Evolutionary conservation across 139 green algal genomes (phyloP).

Genomic region (Medakamo hakoo): DNA sequence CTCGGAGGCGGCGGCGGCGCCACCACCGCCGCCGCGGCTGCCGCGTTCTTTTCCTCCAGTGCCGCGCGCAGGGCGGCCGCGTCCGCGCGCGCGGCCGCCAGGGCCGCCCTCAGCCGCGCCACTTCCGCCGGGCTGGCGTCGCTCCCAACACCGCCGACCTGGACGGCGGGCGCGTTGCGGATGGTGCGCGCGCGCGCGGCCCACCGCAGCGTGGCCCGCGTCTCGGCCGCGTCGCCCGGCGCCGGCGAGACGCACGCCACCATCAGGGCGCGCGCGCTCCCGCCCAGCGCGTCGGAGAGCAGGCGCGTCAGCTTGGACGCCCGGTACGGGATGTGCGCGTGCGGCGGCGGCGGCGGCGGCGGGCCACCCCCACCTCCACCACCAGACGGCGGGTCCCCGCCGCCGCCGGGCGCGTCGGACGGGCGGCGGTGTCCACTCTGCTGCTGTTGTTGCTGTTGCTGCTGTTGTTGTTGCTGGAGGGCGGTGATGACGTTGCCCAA

Average conservation of each 20-base stretch:
- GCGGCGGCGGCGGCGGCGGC: too few species aligned
- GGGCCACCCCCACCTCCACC: too few species aligned
- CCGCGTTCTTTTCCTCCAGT: too few species aligned
- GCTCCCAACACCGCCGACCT: not conserved
- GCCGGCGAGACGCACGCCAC: constrained; percentile 41
- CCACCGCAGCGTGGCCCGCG: not conserved
- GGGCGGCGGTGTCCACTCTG: too few species aligned
- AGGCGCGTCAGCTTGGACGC: constrained; percentile 96
- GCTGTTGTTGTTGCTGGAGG: too few species aligned
- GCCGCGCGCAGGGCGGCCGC: too few species aligned
- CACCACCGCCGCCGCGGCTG: too few species aligned
- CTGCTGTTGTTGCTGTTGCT: too few species aligned
- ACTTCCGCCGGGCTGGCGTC: too few species aligned
- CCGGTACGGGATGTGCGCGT: constrained; percentile 53
- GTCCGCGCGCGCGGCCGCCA: too few species aligned
- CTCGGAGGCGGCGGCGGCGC: too few species aligned
- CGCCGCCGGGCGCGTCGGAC: not conserved
- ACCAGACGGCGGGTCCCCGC: not conserved
- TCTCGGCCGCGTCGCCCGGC: not conserved
- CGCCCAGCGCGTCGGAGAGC: constrained; percentile 83
- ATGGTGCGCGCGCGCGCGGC: not conserved
- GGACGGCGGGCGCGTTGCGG: not conserved
- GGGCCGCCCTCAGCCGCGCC: not conserved
- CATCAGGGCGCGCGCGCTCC: constrained; percentile 86
- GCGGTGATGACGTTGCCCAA: constrained; percentile 93